Evolutionary conservation across 140 eudicot genomes (phyloP).

Genomic region (Anethum foeniculum): DNA sequence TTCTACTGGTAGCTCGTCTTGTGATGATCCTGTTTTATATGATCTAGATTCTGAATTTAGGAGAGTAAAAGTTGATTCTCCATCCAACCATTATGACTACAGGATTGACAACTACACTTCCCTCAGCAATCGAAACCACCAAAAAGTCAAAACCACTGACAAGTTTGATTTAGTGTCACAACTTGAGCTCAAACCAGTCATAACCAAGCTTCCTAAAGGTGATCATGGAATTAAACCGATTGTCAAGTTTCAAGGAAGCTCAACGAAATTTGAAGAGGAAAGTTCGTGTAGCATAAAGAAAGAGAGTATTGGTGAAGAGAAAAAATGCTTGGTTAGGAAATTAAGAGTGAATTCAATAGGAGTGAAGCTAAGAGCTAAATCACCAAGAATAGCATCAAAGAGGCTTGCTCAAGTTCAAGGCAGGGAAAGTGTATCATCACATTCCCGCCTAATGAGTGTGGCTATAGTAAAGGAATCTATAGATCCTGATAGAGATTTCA

Average conservation of each 20-base stretch:
- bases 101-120: not conserved
- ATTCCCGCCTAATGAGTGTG: not conserved
- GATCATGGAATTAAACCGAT: not conserved
- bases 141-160: not conserved
- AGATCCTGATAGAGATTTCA: not conserved
- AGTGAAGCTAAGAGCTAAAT: not conserved
- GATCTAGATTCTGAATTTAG: not conserved
- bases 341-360: not conserved
- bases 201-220: not conserved
- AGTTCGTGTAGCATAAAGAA: not conserved
- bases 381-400: not conserved
- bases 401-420: not conserved
- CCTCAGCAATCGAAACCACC: not conserved
- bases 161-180: not conserved
- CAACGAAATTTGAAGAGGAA: not conserved
- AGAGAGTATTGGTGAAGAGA: not conserved
- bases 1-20: not conserved
- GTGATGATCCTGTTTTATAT: not conserved
- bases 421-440: not conserved
- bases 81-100: not conserved
- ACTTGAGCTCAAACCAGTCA: not conserved
- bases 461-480: not conserved
- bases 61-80: not conserved
- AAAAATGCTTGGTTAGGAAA: not conserved
- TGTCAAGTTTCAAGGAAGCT: not conserved